Evolutionary conservation across 768 basidiomycete species (phyloP).

Genomic region (Nevesoporus exiguus): DNA sequence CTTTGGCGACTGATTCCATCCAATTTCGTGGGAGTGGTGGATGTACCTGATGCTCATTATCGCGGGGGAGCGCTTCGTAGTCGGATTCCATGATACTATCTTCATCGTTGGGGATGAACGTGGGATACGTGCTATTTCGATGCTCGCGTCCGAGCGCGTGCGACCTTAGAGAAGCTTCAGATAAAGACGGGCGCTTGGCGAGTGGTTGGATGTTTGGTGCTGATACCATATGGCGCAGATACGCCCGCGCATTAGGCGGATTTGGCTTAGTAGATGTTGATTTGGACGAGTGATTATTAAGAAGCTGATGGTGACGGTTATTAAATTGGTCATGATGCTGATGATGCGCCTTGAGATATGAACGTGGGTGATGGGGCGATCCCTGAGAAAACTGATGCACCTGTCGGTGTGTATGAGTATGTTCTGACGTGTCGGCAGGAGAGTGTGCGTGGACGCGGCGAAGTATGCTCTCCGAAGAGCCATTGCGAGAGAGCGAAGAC

Average conservation of each 20-base stretch:
- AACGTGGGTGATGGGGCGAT: constrained; percentile 22
- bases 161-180: constrained; percentile 34
- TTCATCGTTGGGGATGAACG: constrained; percentile 34
- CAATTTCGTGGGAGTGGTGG: constrained; percentile 68
- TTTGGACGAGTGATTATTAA: constrained; percentile 26
- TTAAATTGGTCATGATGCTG: constrained; percentile 14
- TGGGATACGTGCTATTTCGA: constrained; percentile 32
- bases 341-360: constrained; percentile 17
- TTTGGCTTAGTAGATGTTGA: constrained; percentile 20
- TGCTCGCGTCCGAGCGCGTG: constrained; percentile 19
- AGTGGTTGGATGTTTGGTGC: constrained; percentile 43
- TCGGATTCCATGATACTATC: constrained; percentile 24
- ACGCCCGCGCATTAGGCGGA: constrained; percentile 54
- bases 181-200: constrained; percentile 30
- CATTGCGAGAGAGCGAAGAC: constrained; percentile 15
- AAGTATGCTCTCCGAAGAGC: constrained; percentile 24
- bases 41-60: constrained; percentile 25
- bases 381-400: constrained; percentile 24
- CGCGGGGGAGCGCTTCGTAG: constrained; percentile 21
- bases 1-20: constrained; percentile 67
- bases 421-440: constrained; percentile 10
- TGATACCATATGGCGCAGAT: constrained; percentile 75
- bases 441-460: constrained; percentile 12
- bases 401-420: constrained; percentile 11
- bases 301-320: constrained; percentile 19